These are phyloP conservation scores for Phyllosticta capitalensis DNA, from an alignment of 2,329 filamentous ascomycete species.

Conservation along the genomic window DNA sequence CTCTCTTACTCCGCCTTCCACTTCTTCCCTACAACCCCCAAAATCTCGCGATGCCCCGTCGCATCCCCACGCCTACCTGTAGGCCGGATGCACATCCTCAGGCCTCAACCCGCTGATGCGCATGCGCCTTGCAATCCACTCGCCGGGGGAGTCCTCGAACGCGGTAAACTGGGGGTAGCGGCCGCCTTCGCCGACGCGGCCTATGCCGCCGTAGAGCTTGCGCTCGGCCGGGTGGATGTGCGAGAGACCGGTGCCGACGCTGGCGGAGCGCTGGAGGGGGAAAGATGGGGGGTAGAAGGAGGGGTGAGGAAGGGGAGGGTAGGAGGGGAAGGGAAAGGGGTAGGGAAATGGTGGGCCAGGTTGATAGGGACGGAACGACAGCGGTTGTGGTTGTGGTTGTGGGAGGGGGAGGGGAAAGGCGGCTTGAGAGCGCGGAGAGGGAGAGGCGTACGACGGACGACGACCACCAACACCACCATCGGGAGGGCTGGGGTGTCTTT, in stretches of 20 bases:
- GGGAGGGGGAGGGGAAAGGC: background rate
- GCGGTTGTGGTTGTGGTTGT: background rate
- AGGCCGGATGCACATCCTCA: constrained; percentile 27
- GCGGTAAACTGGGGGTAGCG: background rate
- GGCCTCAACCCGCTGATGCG: constrained; percentile 16
- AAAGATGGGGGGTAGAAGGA: background rate
- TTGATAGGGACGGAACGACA: background rate
- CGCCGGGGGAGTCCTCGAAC: constrained; percentile 7
- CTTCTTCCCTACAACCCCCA: no score
- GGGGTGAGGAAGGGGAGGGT: no score
- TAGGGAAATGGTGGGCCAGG: background rate
- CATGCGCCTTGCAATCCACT: background rate
- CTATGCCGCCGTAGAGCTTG: constrained; percentile 16
- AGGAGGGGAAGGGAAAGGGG: no score
- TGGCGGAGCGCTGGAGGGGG: background rate
- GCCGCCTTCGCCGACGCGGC: background rate
- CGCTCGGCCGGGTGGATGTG: background rate
- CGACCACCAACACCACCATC: no score
- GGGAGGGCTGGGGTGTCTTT: background rate
- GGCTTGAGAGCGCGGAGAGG: background rate
- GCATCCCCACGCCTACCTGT: constrained; percentile 17
- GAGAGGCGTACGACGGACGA: background rate
- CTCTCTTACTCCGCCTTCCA: background rate
- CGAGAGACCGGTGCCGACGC: background rate
- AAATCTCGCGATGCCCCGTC: no score